Evolutionary conservation across 2,329 filamentous ascomycete genomes (phyloP), one percentile per base, ranked within the genome.

Genomic region (Teratosphaeria gauchensis): DNA sequence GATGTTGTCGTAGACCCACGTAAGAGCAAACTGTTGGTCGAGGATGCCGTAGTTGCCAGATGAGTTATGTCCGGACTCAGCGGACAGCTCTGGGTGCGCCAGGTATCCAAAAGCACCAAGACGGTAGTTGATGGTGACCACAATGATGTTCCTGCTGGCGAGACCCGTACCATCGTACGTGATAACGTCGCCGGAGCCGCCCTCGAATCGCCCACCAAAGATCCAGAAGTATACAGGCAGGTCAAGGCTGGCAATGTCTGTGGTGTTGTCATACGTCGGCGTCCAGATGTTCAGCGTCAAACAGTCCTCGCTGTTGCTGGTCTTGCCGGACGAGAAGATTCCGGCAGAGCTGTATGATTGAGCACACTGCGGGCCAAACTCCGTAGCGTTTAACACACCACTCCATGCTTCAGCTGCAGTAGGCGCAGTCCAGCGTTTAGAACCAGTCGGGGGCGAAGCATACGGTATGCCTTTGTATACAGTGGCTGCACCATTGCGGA

Each of bases 81-180:
- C 42, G 16, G 42, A 48, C 42, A 48, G 9, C 16, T 48, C 19
- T 19, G 42, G 42, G 19, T 48, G 52, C 52, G 74, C 75, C 16
- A 84, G 66, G 66, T 82, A 84, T 6, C 82, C 81, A 72, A 77
- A 82, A 14, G 33, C 55, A 14, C 3, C 84, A 83, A 89, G 78
- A 9, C 86, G 80, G 70, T 88, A 84, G 72, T 82, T 83, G 70
- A 85, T 80, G 69, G 77, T 81, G 57, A 77, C 81, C 35, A 88
- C 73, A 53, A 87, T 54, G 32, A 58, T 56, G n/a, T 53, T 56
- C 31, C 53, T 42, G 30, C 42, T 46, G 19, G 75, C 76, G 33
- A 78, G 66, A 61, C 75, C 76, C 2, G 74, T 75, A n/a, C 76
- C 75, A 63, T 78, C 77, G 30, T 75, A 77, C 16, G 75, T 76